Conservation (phyloP, 495 filamentous ascomycete species). For the Hypoxylon lienhwacheense region DNA sequence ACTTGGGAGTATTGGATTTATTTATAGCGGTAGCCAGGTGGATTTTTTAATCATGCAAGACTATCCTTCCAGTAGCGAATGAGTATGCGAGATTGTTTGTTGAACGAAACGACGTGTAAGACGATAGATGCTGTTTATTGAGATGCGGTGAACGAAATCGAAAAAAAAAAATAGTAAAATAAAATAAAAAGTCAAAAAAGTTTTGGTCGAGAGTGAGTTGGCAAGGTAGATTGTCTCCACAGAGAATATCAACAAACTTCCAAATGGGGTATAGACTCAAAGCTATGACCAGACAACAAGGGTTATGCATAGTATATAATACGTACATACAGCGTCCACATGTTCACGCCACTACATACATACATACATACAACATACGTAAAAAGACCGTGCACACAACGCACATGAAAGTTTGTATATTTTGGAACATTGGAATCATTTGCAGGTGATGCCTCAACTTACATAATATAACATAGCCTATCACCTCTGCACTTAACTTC, state of each 20-base stretch:
- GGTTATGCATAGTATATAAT: conserved; percentile 7
- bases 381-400: too few relatives aligned
- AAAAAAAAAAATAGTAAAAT: too few relatives aligned
- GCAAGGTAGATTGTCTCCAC: conserved; percentile 28
- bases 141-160: conserved; percentile 31
- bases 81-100: conserved; percentile 2
- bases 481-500: too few relatives aligned
- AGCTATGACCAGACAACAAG: conserved; percentile 22
- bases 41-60: conserved; percentile 15
- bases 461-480: too few relatives aligned
- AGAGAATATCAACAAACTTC: conserved; percentile 36
- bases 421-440: too few relatives aligned
- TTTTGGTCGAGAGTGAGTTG: conserved; percentile 33
- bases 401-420: conserved; percentile 7
- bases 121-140: conserved; percentile 19
- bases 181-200: conserved; percentile 21
- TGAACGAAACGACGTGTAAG: conserved; percentile 5
- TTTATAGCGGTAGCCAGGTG: conserved; percentile 20
- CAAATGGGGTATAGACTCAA: conserved; percentile 20
- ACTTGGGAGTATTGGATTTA: conserved; percentile 18
- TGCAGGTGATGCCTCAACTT: too few relatives aligned
- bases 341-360: conserved; percentile 21
- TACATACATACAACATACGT: conserved; percentile 6
- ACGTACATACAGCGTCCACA: conserved; percentile 17
- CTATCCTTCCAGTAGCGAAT: conserved; percentile 16